phyloP scores from a whole-genome alignment of 2,329 filamentous ascomycete species.

The Zasmidium angulare region DNA sequence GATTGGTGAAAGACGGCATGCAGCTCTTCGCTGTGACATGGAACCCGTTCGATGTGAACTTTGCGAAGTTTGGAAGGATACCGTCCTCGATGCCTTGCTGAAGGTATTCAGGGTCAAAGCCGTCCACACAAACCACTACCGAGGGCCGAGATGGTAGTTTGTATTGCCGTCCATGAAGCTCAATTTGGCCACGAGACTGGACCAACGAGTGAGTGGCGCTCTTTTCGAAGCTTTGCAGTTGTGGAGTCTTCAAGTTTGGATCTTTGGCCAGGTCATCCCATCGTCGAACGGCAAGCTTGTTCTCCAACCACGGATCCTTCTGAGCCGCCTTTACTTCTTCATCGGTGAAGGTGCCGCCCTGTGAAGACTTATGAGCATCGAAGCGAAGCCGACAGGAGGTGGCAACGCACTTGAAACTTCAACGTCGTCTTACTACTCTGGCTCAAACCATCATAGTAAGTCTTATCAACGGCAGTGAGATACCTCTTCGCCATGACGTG shows the following conservation, averaged over 20 bases:
- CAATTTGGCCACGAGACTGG: not conserved
- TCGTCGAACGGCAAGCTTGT: conserved; percentile 38
- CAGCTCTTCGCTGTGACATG: conserved; percentile 40
- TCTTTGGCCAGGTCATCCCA: conserved; percentile 43
- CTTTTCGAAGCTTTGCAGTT: conserved; percentile 14
- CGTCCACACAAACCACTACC: conserved; percentile 46
- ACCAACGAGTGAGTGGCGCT: conserved; percentile 19
- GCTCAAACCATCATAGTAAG: conserved; percentile 38
- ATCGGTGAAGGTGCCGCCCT: conserved; percentile 38
- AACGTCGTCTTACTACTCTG: conserved; percentile 40
- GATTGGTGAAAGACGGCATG: conserved; percentile 49
- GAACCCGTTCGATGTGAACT: conserved; percentile 39
- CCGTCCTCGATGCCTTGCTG: conserved; percentile 36
- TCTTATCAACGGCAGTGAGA: conserved; percentile 36
- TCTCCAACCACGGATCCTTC: conserved; percentile 35
- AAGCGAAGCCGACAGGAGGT: not conserved
- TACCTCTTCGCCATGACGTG: conserved; percentile 45
- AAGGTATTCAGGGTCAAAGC: conserved; percentile 47
- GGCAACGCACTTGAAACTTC: conserved; percentile 34
- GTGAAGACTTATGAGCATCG: not conserved
- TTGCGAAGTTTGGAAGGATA: conserved; percentile 36
- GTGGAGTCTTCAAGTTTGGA: conserved; percentile 21
- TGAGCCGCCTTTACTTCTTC: conserved; percentile 34
- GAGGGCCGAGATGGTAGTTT: conserved; percentile 37
- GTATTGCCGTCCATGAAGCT: conserved; percentile 35